Percentiles rank a stretch among this genome's conserved stretches.
Conservation (phyloP, 768 basidiomycete genomes). For the Dictyophora rubrovolvata region DNA sequence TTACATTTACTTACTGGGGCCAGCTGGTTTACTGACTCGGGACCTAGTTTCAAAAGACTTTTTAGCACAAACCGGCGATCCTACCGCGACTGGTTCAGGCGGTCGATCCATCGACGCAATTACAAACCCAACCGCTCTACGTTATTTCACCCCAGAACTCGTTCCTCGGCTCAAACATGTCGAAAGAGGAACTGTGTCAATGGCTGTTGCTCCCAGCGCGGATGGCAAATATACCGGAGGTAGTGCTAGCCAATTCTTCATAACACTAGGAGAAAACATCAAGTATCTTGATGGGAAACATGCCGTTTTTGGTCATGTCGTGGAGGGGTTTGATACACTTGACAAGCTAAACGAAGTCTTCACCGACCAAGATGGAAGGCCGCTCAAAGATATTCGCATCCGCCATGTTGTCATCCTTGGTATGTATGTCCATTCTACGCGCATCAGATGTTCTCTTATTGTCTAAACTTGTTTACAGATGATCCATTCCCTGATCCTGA, state of each 20-base stretch:
- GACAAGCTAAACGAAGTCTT: slow-evolving; percentile 90
- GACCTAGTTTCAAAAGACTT: slow-evolving; percentile 96
- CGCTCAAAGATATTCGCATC: slow-evolving; percentile 90
- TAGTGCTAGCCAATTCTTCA: slow-evolving; percentile 93
- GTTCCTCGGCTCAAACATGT: slow-evolving; percentile 75
- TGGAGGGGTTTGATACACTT: slow-evolving; percentile 86
- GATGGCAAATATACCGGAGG: slow-evolving; percentile 52
- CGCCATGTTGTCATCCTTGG: slow-evolving; percentile 93
- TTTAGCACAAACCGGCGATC: slow-evolving; percentile 93
- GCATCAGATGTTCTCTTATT: slow-evolving; percentile 8
- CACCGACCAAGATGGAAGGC: slow-evolving; percentile 78
- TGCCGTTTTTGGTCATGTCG: slow-evolving; percentile 90
- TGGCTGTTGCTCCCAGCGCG: slow-evolving; percentile 87
- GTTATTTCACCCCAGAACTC: slow-evolving; percentile 85
- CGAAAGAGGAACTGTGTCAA: slow-evolving; percentile 82
- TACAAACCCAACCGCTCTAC: slow-evolving; percentile 31
- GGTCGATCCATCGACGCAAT: slow-evolving; percentile 44
- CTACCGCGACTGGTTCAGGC: slow-evolving; percentile 87
- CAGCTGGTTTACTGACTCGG: too few relatives aligned
- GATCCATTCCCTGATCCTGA: slow-evolving; percentile 90
- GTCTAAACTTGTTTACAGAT: slow-evolving; percentile 36
- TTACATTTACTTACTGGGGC: background rate
- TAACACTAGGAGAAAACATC: slow-evolving; percentile 83
- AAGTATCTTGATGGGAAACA: slow-evolving; percentile 94
- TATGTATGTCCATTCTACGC: slow-evolving; percentile 25